Base-by-base conservation (phyloP, 495 filamentous ascomycete species). In the Penicillium mononematosum region DNA sequence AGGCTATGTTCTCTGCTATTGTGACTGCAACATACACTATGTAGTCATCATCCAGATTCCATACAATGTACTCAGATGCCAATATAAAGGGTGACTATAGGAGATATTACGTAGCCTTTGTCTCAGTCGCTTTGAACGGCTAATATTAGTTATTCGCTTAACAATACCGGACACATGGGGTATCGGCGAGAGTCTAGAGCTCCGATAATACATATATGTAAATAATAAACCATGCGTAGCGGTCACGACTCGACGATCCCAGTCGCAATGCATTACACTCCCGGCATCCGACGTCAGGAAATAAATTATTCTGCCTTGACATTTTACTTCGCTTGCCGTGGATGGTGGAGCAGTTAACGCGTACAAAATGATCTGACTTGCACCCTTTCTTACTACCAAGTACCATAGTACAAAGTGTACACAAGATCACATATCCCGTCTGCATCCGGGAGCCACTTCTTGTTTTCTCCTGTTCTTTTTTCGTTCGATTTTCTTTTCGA, bases 261-360 rank as follows among this genome's bases (percentile, higher is more conserved):
- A 31, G 45, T 11, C 31, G 31, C 11, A 50, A 50, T 17, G 29
- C 29, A 14, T 19, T 47, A 6, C 20, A 19, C 17, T 14, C 17
- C n/a, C 19, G 46, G 31, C 46, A 36, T 49, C 46, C n/a, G 46
- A 49, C 36, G 29, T 4, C 25, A 17, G 6, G 9, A 44, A 43
- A 53, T 31, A 31, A 32, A 53, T 53, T 43, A 31, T 53, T 53
- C 50, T 52, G 50, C 50, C 38, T 52, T 20, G 0, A 25, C 47
- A 50, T 36, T 39, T 50, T 25, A 46, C 20, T 43, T 43, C 19
- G 39, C 19, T 17, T 50, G 22, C 32, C 45, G 27, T 9, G 24
- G 34, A 27, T 53, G 44, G 63, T 66, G 63, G 60, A 66, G 60
- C 48, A 59, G 55, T 20, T 47, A 52, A 65, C 59, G 63, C 59